Base-by-base conservation (phyloP, 352 stramenopile genomes). In the Phytophthora aleatoria region DNA sequence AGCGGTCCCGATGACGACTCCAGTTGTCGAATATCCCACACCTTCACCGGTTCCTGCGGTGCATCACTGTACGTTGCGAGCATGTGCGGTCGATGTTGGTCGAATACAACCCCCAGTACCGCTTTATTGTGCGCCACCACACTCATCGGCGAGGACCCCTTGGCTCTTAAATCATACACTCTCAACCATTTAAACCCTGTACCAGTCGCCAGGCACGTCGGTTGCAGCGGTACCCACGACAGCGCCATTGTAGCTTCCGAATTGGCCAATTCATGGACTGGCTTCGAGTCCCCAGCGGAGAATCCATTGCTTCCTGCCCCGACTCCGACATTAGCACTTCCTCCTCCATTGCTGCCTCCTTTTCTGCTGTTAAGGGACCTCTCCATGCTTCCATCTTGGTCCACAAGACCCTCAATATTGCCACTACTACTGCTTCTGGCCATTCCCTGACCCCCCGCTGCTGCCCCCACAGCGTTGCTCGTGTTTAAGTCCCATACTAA, bases 121-220 rank as follows among this genome's bases (percentile, higher is more conserved):
- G 81, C 82, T 63, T 96, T 96, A 61, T 91, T 91, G 59, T 96
- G 87, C 3, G 87, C 87, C 0, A 92, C 84, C 11, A 96, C 83
- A 50, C 83, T 93, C 66, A 96, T 77, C 1, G 85, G 85, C n/a
- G 81, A 73, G 35, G 76, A 71, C 3, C 60, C 67, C 24, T 90
- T 86, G 0, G 75, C 67, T 16, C 87, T 73, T 16, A 96, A 47
- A 64, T 96, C 87, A 56, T 96, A 94, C 48, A 96, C 84, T 27
- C 87, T 79, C 11, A 96, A 66, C 87, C 87, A 96, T 76, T 94
- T 94, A 70, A 96, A 96, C 2, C 87, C 87, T 15, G 87, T 96
- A 15, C 87, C 87, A 5, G 83, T 91, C 0, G 86, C 86, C 35
- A 96, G 62, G 45, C 84, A 94, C 43, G 83, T 89, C 2, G 87